A percentile compares a stretch with the other conserved stretches of the same genome.
Evolutionary conservation across 2,329 filamentous ascomycete genomes (phyloP).

Genomic region (Thielaviopsis populi): DNA sequence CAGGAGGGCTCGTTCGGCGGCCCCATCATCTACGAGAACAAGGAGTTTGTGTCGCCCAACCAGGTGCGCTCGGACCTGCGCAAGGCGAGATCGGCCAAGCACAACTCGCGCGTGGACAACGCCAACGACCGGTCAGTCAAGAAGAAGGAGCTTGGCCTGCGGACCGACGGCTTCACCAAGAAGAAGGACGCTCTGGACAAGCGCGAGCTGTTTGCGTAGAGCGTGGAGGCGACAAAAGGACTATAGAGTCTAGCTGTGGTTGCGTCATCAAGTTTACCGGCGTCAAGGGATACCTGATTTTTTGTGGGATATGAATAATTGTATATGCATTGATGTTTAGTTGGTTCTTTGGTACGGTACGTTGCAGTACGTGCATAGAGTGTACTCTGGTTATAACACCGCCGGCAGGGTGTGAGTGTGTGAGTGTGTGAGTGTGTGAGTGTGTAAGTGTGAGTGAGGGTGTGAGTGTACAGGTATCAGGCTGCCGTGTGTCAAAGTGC

Average conservation of each 20-base stretch:
- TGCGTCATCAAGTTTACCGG: constrained; percentile 17
- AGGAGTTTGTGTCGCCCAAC: constrained; percentile 92
- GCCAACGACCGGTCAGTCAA: constrained; percentile 56
- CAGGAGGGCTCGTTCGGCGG: constrained; percentile 91
- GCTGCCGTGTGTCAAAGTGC: too few relatives aligned
- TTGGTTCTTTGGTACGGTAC: not conserved
- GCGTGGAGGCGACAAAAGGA: constrained; percentile 19
- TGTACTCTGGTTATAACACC: not conserved
- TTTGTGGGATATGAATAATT: constrained; percentile 16
- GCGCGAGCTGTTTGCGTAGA: constrained; percentile 56
- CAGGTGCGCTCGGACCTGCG: constrained; percentile 74
- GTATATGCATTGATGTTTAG: constrained; percentile 14
- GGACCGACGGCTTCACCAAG: constrained; percentile 45
- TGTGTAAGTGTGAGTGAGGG: not conserved
- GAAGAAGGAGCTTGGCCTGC: constrained; percentile 62
- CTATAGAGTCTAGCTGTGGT: constrained; percentile 17
- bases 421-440: not conserved
- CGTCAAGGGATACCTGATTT: constrained; percentile 17
- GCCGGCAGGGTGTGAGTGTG: not conserved
- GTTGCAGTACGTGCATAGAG: not conserved
- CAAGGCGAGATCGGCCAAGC: constrained; percentile 58
- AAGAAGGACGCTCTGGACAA: constrained; percentile 60
- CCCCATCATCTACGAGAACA: constrained; percentile 95
- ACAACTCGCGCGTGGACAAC: constrained; percentile 63
- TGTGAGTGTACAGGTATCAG: not conserved